Evolutionary conservation across 352 stramenopile species (phyloP).

Genomic region (Pythium sukuiense): DNA sequence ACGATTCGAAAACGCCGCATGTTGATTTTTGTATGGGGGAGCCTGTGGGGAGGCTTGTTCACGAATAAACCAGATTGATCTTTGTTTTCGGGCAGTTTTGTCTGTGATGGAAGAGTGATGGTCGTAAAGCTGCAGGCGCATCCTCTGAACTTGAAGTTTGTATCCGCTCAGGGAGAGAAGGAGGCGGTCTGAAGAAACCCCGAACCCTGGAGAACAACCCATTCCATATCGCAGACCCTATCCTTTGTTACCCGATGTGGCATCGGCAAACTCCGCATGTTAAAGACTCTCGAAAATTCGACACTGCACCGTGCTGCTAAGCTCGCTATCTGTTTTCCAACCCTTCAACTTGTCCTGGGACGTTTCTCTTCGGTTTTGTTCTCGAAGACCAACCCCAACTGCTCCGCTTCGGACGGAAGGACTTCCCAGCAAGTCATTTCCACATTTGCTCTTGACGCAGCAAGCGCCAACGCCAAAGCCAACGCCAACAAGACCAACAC

Average conservation of each 20-base stretch:
- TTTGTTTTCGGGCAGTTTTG: conserved; percentile 14
- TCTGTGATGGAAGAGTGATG: conserved; percentile 17
- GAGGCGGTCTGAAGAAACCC: background rate
- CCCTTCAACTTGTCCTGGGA: conserved; percentile 15
- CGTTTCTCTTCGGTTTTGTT: conserved; percentile 10
- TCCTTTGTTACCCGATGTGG: background rate
- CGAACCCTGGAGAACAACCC: conserved; percentile 11
- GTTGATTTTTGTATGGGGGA: conserved; percentile 14
- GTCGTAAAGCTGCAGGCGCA: conserved; percentile 12
- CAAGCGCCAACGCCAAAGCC: background rate
- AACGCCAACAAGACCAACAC: background rate
- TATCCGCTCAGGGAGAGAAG: conserved; percentile 20
- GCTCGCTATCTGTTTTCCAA: conserved; percentile 5
- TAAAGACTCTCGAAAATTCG: background rate
- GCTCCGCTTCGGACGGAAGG: background rate
- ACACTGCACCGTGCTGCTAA: conserved; percentile 14
- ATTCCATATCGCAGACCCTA: conserved; percentile 13
- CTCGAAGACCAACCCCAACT: background rate
- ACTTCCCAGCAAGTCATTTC: conserved; percentile 9
- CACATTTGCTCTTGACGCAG: conserved; percentile 17
- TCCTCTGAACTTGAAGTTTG: conserved; percentile 27
- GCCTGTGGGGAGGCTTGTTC: conserved; percentile 4
- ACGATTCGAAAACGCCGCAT: conserved; percentile 8
- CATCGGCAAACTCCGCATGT: conserved; percentile 6
- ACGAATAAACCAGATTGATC: conserved; percentile 8